Conservation (phyloP, 1,284 basidiomycete species). For the Cryptococcus sp. region DNA sequence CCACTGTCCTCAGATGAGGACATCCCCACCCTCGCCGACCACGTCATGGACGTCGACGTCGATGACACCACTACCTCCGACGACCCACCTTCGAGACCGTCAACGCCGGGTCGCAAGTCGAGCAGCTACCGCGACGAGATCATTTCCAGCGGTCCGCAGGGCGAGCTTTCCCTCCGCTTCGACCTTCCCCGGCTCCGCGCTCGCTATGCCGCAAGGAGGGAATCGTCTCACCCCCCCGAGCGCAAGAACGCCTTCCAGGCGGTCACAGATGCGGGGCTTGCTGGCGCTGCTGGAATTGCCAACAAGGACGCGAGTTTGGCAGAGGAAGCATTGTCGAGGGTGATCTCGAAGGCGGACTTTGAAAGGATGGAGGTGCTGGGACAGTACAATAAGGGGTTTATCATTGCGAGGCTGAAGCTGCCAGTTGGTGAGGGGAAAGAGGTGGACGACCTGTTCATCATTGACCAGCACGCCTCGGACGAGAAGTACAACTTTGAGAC, state of each 20-base stretch:
- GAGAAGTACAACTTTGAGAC: slow-evolving; percentile 99
- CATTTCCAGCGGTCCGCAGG: slow-evolving; percentile 21
- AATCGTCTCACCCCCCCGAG: not conserved
- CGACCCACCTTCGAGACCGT: too few species aligned
- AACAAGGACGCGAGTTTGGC: slow-evolving; percentile 62
- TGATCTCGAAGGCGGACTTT: slow-evolving; percentile 88
- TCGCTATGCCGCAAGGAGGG: slow-evolving; percentile 19
- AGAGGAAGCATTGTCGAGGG: slow-evolving; percentile 71
- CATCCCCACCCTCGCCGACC: not conserved
- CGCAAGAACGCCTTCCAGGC: slow-evolving; percentile 22
- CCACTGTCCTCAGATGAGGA: not conserved
- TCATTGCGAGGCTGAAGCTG: slow-evolving; percentile 68
- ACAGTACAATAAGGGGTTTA: slow-evolving; percentile 96
- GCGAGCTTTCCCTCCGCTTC: slow-evolving; percentile 39
- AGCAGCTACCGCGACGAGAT: slow-evolving; percentile 33
- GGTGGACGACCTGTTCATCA: slow-evolving; percentile 86
- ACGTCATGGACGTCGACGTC: not conserved
- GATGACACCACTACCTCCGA: too few species aligned
- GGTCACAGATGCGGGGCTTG: slow-evolving; percentile 23
- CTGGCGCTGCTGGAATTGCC: slow-evolving; percentile 57
- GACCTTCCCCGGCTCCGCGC: slow-evolving; percentile 29
- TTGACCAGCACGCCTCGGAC: slow-evolving; percentile 64
- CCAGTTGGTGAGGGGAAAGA: slow-evolving; percentile 14
- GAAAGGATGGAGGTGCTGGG: slow-evolving; percentile 77
- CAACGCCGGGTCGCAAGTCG: not conserved